These are phyloP conservation scores for Murraya paniculata DNA, from an alignment of 345 rosid genomes.

Conservation along the genomic window DNA sequence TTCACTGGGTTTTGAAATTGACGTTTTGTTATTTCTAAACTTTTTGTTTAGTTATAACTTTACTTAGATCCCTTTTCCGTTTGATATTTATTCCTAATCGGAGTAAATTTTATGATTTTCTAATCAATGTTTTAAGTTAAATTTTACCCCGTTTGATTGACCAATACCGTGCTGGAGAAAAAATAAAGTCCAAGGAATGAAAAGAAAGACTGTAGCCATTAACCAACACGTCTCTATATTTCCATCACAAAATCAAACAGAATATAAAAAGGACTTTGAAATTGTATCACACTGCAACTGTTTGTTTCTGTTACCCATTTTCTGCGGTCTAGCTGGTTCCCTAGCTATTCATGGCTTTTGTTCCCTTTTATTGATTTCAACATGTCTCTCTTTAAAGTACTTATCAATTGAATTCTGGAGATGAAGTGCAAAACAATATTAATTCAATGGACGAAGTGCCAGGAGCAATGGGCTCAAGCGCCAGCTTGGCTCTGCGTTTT, in stretches of 20 bases:
- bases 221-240: neutral
- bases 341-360: neutral
- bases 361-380: neutral
- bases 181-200: neutral
- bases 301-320: neutral
- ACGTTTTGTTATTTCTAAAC: no score
- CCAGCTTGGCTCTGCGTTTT: constrained; percentile 58
- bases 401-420: constrained; percentile 9
- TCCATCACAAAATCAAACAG: neutral
- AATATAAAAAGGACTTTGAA: neutral
- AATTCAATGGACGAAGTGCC: constrained; percentile 32
- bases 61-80: neutral
- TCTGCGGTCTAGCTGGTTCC: neutral
- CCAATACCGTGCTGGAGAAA: neutral
- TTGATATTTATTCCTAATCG: neutral
- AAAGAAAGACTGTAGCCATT: neutral
- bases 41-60: neutral
- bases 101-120: neutral
- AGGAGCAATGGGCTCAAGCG: constrained; percentile 52
- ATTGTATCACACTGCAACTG: neutral
- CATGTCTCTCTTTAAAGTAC: neutral
- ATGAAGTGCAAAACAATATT: constrained; percentile 14
- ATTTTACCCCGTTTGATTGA: neutral
- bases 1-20: no score
- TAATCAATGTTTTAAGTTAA: neutral